phyloP scores from a whole-genome alignment of 208 protist species.

The Leishmania gerbilli region DNA sequence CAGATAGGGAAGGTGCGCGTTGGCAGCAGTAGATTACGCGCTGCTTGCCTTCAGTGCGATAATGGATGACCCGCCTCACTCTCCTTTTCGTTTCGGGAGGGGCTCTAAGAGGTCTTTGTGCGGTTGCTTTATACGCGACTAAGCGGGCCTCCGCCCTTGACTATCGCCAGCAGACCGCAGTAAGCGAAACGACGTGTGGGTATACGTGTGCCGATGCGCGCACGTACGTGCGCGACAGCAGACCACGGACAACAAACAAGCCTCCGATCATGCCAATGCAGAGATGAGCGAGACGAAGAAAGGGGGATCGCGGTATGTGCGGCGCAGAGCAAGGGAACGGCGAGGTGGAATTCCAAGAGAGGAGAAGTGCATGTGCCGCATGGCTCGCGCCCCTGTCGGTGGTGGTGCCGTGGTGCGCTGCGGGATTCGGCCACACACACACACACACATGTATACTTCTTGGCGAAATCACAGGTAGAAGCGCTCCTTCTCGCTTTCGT shows the following conservation, averaged over 20 bases:
- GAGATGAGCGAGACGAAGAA: background rate
- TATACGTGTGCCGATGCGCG: background rate
- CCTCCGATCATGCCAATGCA: background rate
- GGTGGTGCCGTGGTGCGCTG: background rate
- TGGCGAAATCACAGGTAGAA: too few relatives aligned
- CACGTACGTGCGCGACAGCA: background rate
- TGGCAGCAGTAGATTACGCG: background rate
- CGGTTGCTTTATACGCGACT: background rate
- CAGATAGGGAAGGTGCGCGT: background rate
- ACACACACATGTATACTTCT: too few relatives aligned
- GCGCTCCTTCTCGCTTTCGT: background rate
- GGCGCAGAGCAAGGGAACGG: constrained; percentile 1
- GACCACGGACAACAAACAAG: background rate
- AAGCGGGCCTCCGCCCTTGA: background rate
- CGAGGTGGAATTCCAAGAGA: constrained; percentile 6
- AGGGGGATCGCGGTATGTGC: background rate
- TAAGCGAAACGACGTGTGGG: background rate
- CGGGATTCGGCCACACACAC: too few relatives aligned
- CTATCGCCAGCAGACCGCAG: background rate
- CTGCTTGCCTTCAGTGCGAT: background rate
- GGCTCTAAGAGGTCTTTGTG: background rate
- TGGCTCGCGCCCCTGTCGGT: background rate
- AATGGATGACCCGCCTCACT: background rate
- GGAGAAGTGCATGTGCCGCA: constrained; percentile 3
- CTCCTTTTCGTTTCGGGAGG: background rate